phyloP scores from a whole-genome alignment of 1,139 yeast species.

The Lodderomyces oxycetoniae region DNA sequence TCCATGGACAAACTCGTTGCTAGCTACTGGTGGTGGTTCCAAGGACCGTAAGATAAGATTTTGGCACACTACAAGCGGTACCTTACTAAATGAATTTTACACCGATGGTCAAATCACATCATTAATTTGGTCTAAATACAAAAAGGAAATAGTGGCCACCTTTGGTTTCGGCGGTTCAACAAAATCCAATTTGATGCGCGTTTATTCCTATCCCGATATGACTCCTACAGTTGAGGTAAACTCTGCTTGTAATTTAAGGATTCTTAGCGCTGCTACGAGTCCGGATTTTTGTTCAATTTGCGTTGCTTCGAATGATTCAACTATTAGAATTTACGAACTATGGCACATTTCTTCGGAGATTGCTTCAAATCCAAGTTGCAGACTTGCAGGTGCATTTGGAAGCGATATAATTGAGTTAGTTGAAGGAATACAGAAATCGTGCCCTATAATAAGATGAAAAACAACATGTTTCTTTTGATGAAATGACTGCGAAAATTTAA shows the following conservation, averaged over 20 bases:
- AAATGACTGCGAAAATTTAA: too few relatives aligned
- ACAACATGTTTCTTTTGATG: too few relatives aligned
- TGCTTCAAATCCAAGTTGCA: conserved; percentile 27
- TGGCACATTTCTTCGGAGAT: conserved; percentile 42
- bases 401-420: conserved; percentile 54
- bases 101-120: conserved; percentile 78
- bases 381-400: conserved; percentile 42
- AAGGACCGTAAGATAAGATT: conserved; percentile 52
- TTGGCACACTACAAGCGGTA: conserved; percentile 82
- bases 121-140: conserved; percentile 64
- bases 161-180: conserved; percentile 68
- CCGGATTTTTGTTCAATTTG: conserved; percentile 61
- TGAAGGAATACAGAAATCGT: conserved; percentile 43
- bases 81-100: conserved; percentile 49
- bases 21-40: conserved; percentile 45
- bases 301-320: conserved; percentile 72
- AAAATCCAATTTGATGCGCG: conserved; percentile 44
- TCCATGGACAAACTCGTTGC: conserved; percentile 38
- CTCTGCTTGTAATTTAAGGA: conserved; percentile 51
- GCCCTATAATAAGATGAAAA: conserved; percentile 14
- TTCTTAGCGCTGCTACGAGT: conserved; percentile 61
- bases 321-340: conserved; percentile 65
- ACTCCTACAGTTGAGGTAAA: conserved; percentile 45
- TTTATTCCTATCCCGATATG: conserved; percentile 67
- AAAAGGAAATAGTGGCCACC: conserved; percentile 66